Percentiles rank a stretch among this genome's conserved stretches.
These are phyloP conservation scores for Dichotomocladium elegans DNA, from an alignment of 371 early-diverging fungal species.

Conservation along the genomic window DNA sequence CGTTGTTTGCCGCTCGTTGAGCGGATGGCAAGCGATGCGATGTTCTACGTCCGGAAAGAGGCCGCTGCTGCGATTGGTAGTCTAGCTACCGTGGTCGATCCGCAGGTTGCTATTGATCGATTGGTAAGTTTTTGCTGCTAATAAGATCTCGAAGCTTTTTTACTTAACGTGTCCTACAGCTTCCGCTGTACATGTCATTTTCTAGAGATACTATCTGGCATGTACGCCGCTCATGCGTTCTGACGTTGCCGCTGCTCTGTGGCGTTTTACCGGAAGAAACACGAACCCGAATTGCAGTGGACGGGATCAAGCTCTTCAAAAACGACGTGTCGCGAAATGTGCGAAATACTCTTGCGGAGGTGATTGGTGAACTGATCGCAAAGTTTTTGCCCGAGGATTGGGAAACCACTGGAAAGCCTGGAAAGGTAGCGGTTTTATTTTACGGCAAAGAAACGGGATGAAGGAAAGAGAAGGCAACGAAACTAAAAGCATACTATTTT, in stretches of 20 bases:
- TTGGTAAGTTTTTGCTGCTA: constrained; percentile 28
- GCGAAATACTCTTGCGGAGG: constrained; percentile 54
- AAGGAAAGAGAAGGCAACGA: neutral
- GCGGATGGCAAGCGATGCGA: constrained; percentile 38
- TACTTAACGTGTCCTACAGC: constrained; percentile 10
- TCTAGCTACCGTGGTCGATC: constrained; percentile 37
- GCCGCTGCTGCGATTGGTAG: constrained; percentile 53
- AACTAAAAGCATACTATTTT: neutral
- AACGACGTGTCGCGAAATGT: constrained; percentile 59
- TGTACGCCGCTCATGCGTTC: constrained; percentile 54
- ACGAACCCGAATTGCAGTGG: constrained; percentile 34
- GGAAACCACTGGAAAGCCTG: constrained; percentile 40
- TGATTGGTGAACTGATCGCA: constrained; percentile 56
- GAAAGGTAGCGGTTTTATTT: constrained; percentile 17
- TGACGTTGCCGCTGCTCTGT: constrained; percentile 46
- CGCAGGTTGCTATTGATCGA: constrained; percentile 35
- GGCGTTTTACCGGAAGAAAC: constrained; percentile 41
- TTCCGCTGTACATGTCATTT: constrained; percentile 49
- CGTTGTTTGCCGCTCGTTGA: constrained; percentile 54
- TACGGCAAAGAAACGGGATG: neutral
- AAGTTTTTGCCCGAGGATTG: constrained; percentile 49
- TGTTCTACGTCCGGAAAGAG: constrained; percentile 62
- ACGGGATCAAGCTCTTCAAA: constrained; percentile 44
- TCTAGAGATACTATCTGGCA: constrained; percentile 61
- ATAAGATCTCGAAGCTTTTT: no score